A percentile compares a stretch with the other conserved stretches of the same genome.
phyloP scores from a whole-genome alignment of 2,329 filamentous ascomycete genomes.

The Fusarium oligoseptatum region DNA sequence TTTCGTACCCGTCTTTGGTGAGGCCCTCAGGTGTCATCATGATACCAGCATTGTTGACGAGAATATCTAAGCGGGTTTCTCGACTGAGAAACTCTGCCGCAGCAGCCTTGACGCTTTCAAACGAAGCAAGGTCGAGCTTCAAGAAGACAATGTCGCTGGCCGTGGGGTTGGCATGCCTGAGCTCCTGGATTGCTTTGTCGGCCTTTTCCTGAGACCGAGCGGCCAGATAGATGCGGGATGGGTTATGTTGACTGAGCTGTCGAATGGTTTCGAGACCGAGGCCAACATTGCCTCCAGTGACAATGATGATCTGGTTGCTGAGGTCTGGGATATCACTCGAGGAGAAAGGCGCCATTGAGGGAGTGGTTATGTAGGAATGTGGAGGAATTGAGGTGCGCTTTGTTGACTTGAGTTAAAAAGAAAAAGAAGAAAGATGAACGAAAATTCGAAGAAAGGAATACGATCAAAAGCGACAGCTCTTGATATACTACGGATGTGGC shows the following conservation, averaged over 20 bases:
- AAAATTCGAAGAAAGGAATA: not conserved
- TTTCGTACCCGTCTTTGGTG: slow-evolving; percentile 30
- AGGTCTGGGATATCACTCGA: slow-evolving; percentile 21
- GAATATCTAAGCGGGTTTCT: slow-evolving; percentile 26
- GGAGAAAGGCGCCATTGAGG: not conserved
- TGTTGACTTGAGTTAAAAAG: not conserved
- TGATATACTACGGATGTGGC: not conserved
- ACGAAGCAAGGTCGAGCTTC: not conserved
- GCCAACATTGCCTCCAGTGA: slow-evolving; percentile 23
- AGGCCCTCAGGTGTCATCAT: slow-evolving; percentile 26
- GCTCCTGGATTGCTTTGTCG: not conserved
- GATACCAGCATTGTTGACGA: slow-evolving; percentile 30
- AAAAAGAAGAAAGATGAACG: not conserved
- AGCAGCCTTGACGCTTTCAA: not conserved
- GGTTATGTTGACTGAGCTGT: not conserved
- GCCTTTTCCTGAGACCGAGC: slow-evolving; percentile 1
- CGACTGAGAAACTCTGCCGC: not conserved
- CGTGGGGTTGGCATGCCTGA: not conserved
- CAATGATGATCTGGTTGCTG: slow-evolving; percentile 10
- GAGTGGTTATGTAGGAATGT: not conserved
- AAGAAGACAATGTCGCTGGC: not conserved
- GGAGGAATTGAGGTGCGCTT: not conserved
- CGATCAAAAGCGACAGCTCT: not conserved
- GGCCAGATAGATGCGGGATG: not conserved
- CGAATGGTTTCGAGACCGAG: slow-evolving; percentile 15